These are phyloP conservation scores for Lotus japonicus DNA, from an alignment of 306 rosid species.

Conservation along the genomic window DNA sequence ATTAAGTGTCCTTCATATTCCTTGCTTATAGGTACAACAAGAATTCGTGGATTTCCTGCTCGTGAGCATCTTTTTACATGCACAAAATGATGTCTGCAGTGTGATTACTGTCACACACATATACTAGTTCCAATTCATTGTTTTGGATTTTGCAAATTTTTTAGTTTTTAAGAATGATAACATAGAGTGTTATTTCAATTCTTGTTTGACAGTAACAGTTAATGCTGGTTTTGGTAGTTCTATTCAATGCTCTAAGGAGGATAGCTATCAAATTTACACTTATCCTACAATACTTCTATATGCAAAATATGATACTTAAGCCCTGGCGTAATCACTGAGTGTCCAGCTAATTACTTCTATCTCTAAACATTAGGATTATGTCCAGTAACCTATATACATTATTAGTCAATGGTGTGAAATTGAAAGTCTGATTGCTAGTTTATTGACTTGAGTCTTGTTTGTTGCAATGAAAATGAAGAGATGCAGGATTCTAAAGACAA, in stretches of 20 bases:
- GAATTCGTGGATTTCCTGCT: slow-evolving; percentile 3
- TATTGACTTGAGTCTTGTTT: no score
- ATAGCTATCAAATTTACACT: slow-evolving; percentile 76
- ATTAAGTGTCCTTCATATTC: background rate
- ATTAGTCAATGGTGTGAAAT: no score
- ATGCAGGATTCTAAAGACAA: no score
- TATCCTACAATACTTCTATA: slow-evolving; percentile 70
- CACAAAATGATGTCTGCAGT: background rate
- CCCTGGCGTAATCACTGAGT: no score
- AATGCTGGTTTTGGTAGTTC: slow-evolving; percentile 73
- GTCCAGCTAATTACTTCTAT: no score
- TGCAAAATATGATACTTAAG: no score
- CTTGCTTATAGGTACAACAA: background rate
- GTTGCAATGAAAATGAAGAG: no score
- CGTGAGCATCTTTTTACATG: background rate
- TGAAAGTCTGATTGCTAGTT: no score
- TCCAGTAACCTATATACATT: no score
- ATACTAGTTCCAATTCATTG: background rate
- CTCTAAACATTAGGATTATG: no score
- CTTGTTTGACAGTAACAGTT: slow-evolving; percentile 55
- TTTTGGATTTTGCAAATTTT: background rate
- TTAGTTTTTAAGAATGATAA: background rate
- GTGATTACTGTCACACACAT: background rate
- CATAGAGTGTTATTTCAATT: slow-evolving; percentile 4
- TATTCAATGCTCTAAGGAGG: slow-evolving; percentile 59